Evolutionary conservation across 2,329 filamentous ascomycete genomes (phyloP).

Genomic region (Colletotrichum sp.): DNA sequence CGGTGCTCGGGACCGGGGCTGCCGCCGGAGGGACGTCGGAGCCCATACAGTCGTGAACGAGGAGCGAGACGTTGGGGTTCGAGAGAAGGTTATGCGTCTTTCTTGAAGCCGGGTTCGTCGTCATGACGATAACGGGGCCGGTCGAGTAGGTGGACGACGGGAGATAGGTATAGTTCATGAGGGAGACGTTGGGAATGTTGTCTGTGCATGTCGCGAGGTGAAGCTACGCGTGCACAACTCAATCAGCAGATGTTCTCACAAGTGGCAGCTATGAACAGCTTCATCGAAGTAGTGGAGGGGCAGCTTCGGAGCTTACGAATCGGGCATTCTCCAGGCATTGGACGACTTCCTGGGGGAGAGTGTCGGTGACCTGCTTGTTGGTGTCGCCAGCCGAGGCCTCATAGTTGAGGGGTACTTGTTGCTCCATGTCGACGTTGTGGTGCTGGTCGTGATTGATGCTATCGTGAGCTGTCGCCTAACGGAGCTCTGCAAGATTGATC

Average conservation of each 20-base stretch:
- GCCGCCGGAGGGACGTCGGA: constrained; percentile 61
- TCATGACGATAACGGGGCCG: constrained; percentile 92
- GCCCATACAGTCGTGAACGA: constrained; percentile 87
- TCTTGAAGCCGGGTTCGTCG: constrained; percentile 78
- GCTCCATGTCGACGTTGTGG: constrained; percentile 55
- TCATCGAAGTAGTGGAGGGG: neutral
- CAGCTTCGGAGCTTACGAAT: constrained; percentile 67
- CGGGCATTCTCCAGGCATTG: constrained; percentile 93
- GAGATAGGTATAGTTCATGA: constrained; percentile 99
- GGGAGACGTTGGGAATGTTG: constrained; percentile 86
- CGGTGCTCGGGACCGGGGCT: constrained; percentile 69
- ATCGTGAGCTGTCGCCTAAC: constrained; percentile 1
- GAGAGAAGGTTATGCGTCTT: constrained; percentile 82
- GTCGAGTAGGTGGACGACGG: constrained; percentile 73
- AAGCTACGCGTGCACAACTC: constrained; percentile 61
- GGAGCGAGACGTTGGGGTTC: constrained; percentile 87
- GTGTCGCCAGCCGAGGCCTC: constrained; percentile 77
- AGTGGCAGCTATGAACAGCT: neutral
- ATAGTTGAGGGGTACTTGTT: constrained; percentile 75
- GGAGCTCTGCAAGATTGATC: neutral
- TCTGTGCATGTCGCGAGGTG: constrained; percentile 91
- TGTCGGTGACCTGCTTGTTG: constrained; percentile 70
- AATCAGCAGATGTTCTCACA: neutral
- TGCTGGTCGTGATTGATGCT: constrained; percentile 4
- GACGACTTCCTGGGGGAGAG: constrained; percentile 83